Base-by-base conservation (phyloP, 495 filamentous ascomycete species). In the Penicillium flavigenum region DNA sequence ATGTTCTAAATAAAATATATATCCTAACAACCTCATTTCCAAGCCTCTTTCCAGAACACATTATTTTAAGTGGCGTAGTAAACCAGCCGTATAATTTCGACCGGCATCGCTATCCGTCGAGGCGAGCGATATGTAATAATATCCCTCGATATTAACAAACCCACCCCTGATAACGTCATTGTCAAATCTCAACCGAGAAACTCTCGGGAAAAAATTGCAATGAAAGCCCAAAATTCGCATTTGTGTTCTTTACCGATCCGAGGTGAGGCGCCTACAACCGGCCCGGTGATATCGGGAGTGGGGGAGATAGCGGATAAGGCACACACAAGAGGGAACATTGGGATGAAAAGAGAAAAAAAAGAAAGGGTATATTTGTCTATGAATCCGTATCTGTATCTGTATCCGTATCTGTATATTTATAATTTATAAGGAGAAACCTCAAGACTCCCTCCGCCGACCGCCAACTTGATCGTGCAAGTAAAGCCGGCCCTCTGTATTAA, bases 401-500 rank as follows among this genome's bases (percentile, higher is more conserved):
- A 11, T 51, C 20, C 41, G 43, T 53, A 47, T 48, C 2, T 14
- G 6, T 51, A 11, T 51, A 26, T 50, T 41, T 51, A 26, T 43
- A 42, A 24, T 46, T 50, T 19, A 48, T 16, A 51, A 41, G 22
- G 16, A 29, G 29, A 31, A 29, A 47, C 20, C n/a, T 66, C 55
- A 66, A 47, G 58, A 53, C 4, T 48, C 47, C 11, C 32, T 45
- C 24, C 60, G 49, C 10, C 56, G 56, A 34, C 53, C 64, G 55
- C 68, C 65, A 27, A 71, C 47, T 57, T 70, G 63, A 4, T 68
- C 62, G 44, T 73, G 70, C 46, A 73, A 51, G 52, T 65, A 70
- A n/a, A 69, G 60, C 10, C 70, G 56, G 0, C 70, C 81, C 62
- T 84, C 82, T 36, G 77, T 76, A 74, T 96, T 96, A 6, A 93